Conservation (phyloP, 169 alveolate genomes). For the Plasmodium gaboni region DNA sequence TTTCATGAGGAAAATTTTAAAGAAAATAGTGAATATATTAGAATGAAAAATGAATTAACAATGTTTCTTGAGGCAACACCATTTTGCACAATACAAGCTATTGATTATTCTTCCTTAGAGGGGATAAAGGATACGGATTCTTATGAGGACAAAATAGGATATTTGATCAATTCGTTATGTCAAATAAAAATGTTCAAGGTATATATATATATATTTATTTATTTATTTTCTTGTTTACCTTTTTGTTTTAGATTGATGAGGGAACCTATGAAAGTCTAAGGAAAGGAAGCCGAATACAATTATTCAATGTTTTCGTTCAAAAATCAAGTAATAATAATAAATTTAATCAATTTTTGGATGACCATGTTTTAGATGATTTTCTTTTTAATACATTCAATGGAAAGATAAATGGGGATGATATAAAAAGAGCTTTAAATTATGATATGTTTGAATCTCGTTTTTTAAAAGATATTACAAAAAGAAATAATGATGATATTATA, state of each 20-base stretch:
- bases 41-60: conserved; percentile 45
- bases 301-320: conserved; percentile 47
- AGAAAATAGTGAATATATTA: conserved; percentile 25
- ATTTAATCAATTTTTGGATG: conserved; percentile 20
- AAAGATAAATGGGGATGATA: not conserved
- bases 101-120: conserved; percentile 54
- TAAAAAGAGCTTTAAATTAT: conserved; percentile 29
- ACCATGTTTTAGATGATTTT: conserved; percentile 24
- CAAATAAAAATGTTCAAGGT: conserved; percentile 41
- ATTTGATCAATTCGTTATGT: conserved; percentile 61
- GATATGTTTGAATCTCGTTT: conserved; percentile 23
- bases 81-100: conserved; percentile 62
- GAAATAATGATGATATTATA: not conserved
- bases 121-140: conserved; percentile 18
- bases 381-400: conserved; percentile 22
- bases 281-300: conserved; percentile 42
- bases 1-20: conserved; percentile 45
- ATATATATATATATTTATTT: not conserved
- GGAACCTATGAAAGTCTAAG: conserved; percentile 53
- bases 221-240: not conserved
- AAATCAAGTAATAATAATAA: conserved; percentile 41
- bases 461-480: conserved; percentile 27
- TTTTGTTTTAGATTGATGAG: conserved; percentile 27
- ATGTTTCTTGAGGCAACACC: conserved; percentile 69
- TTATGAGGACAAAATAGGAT: conserved; percentile 32